A percentile compares a stretch with the other conserved stretches of the same genome.
phyloP scores from a whole-genome alignment of 805 yeast species.

The Wickerhamomyces bisporus region DNA sequence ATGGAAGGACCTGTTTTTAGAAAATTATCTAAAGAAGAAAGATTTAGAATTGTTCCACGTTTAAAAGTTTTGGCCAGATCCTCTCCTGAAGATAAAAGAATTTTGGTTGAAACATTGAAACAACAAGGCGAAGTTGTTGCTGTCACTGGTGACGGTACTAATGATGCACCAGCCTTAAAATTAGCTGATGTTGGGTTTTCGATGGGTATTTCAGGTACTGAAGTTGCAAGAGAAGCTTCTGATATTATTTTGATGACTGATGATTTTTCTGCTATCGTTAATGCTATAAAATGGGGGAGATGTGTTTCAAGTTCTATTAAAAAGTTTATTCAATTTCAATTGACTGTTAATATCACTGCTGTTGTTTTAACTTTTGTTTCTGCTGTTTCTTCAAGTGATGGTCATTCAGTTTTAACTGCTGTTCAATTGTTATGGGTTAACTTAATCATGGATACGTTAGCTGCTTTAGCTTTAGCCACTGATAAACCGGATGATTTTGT shows the following conservation, averaged over 20 bases:
- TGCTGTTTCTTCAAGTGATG: slow-evolving; percentile 78
- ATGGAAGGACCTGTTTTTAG: slow-evolving; percentile 96
- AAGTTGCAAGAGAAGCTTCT: slow-evolving; percentile 97
- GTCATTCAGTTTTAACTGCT: slow-evolving; percentile 87
- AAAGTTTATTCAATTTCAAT: slow-evolving; percentile 93
- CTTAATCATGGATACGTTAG: slow-evolving; percentile 95
- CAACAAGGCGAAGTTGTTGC: slow-evolving; percentile 91
- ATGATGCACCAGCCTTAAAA: slow-evolving; percentile 96
- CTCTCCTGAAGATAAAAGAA: slow-evolving; percentile 90
- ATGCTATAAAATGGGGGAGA: slow-evolving; percentile 98
- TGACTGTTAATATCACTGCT: slow-evolving; percentile 97
- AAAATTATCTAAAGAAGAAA: slow-evolving; percentile 50
- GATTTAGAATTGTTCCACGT: slow-evolving; percentile 59
- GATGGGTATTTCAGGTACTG: slow-evolving; percentile 98
- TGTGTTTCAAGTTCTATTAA: slow-evolving; percentile 92
- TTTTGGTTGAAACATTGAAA: slow-evolving; percentile 76
- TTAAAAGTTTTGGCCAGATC: slow-evolving; percentile 88
- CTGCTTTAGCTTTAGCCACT: slow-evolving; percentile 95
- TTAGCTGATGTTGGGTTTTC: slow-evolving; percentile 97
- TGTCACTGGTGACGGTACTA: slow-evolving; percentile 98
- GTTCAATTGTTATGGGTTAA: slow-evolving; percentile 98
- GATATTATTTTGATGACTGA: slow-evolving; percentile 91
- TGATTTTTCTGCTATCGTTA: slow-evolving; percentile 90
- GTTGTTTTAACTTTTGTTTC: slow-evolving; percentile 89
- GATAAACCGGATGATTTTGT: slow-evolving; percentile 89